A percentile compares a stretch with the other conserved stretches of the same genome.
Conservation (phyloP, 768 basidiomycete species). For the Amanita pseudoporphyria region DNA sequence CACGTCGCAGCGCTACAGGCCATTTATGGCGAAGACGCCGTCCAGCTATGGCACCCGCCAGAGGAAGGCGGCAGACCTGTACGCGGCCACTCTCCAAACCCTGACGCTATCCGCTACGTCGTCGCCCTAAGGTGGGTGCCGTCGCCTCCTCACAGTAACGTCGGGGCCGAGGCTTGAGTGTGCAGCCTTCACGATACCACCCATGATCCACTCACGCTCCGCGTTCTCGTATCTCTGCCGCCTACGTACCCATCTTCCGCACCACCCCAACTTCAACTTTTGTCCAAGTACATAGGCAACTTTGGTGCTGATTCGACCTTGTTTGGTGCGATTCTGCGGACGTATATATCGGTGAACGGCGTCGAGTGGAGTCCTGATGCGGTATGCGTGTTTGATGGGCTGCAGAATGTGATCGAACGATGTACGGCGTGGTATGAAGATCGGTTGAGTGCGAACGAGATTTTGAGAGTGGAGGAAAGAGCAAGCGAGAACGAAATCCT, state of each 20-base stretch:
- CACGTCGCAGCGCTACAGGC: constrained; percentile 55
- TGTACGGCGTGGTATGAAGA: constrained; percentile 65
- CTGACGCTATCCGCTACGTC: constrained; percentile 51
- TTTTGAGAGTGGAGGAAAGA: background rate
- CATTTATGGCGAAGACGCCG: constrained; percentile 66
- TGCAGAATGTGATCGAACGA: constrained; percentile 64
- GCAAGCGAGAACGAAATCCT: background rate
- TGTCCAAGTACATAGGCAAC: constrained; percentile 76
- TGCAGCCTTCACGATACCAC: constrained; percentile 41
- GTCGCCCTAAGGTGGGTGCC: constrained; percentile 49
- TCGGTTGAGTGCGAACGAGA: constrained; percentile 44
- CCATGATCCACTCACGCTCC: constrained; percentile 20
- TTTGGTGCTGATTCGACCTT: constrained; percentile 65
- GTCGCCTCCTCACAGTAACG: background rate
- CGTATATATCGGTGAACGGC: constrained; percentile 68
- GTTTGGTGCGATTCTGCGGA: constrained; percentile 71
- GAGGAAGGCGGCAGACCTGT: too few relatives aligned
- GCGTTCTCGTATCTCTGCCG: constrained; percentile 50
- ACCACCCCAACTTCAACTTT: constrained; percentile 76
- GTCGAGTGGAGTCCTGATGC: constrained; percentile 68
- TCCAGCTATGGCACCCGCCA: constrained; percentile 46
- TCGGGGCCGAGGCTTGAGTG: background rate
- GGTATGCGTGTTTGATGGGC: constrained; percentile 82
- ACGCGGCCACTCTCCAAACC: too few relatives aligned
- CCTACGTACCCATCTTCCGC: constrained; percentile 53